Base-by-base conservation (phyloP, 2,329 filamentous ascomycete species). In the Fusarium stilboides region DNA sequence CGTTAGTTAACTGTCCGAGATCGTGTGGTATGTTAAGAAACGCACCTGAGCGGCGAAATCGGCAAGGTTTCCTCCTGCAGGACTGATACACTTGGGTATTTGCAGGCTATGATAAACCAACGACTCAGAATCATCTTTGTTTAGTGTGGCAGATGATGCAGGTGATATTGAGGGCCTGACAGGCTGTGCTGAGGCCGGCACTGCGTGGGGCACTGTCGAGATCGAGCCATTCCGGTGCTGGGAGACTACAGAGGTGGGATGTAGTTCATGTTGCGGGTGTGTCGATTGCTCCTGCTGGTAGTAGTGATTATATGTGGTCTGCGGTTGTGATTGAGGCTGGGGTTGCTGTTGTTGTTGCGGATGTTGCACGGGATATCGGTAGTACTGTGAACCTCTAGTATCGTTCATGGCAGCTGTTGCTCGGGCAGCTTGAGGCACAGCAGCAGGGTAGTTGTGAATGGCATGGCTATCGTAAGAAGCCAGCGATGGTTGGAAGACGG, bases 1-100 rank as follows among this genome's bases (percentile, higher is more conserved):
- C 26, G 22, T 74, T 50, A 74, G 68, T 42, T 44, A 44, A 46
- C 15, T 47, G 26, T 8, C 36, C 22, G 39, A 19, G 20, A 24
- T 15, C 22, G n/a, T 12, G 20, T 33, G 46, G 7, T 12, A 20
- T 15, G 22, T 20, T 9, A 14, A 49, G n/a, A 43, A 15, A 78
- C 84, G 72, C 80, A 94, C 92, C 86, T 94, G 89, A 59, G 94
- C 93, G 53, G 93, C 92, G 78, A 97, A 94, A 75, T 96, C 92
- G 12, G 93, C 87, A 70, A 97, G 79, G 75, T 88, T 94, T 9
- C 93, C 92, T 45, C 92, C 92, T 71, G 86, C 89, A 34, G 89
- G 85, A 74, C 91, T 94, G 76, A 97, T 94, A 37, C 92, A 91
- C 44, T 85, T 83, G 8, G 94, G 93, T 40, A 97, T 90, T 73